A percentile compares a stretch with the other conserved stretches of the same genome.
These are phyloP conservation scores for Acanthochlamys bracteata DNA, from an alignment of 106 monocot genomes.

Conservation along the genomic window DNA sequence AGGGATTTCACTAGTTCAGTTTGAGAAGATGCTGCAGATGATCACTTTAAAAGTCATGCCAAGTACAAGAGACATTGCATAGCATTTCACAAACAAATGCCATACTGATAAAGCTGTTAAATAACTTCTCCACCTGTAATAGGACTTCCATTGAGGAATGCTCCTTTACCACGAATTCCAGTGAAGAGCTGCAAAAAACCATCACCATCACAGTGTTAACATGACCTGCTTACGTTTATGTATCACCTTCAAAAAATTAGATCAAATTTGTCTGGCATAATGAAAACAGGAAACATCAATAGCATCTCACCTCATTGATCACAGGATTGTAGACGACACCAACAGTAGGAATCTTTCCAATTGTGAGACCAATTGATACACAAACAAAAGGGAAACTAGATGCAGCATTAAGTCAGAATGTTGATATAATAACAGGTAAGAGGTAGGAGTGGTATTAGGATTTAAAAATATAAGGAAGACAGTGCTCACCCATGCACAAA, in stretches of 20 bases:
- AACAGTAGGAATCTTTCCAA: slow-evolving; percentile 73
- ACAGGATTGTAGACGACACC: slow-evolving; percentile 97
- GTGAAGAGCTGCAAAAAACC: slow-evolving; percentile 54
- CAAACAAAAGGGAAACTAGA: slow-evolving; percentile 93
- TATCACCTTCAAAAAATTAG: no score
- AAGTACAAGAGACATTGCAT: not conserved
- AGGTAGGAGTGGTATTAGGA: no score
- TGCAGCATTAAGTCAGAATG: not conserved
- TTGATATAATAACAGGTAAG: not conserved
- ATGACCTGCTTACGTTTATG: no score
- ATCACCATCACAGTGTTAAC: no score
- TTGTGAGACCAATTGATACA: slow-evolving; percentile 96
- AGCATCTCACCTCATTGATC: slow-evolving; percentile 74
- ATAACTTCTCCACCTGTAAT: slow-evolving; percentile 43
- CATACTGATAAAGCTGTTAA: not conserved
- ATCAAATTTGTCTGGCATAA: no score
- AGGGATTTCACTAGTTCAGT: slow-evolving; percentile 51
- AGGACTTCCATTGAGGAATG: slow-evolving; percentile 79
- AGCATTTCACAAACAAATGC: not conserved
- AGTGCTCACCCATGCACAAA: slow-evolving; percentile 83
- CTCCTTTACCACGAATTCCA: slow-evolving; percentile 81
- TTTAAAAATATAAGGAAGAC: not conserved
- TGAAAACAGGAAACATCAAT: no score
- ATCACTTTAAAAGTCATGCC: slow-evolving; percentile 2
- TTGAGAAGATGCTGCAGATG: slow-evolving; percentile 67